Evolutionary conservation across 2,329 filamentous ascomycete species (phyloP), one percentile per base, ranked within the genome.

Genomic region (Cadophora luteo-olivacea): DNA sequence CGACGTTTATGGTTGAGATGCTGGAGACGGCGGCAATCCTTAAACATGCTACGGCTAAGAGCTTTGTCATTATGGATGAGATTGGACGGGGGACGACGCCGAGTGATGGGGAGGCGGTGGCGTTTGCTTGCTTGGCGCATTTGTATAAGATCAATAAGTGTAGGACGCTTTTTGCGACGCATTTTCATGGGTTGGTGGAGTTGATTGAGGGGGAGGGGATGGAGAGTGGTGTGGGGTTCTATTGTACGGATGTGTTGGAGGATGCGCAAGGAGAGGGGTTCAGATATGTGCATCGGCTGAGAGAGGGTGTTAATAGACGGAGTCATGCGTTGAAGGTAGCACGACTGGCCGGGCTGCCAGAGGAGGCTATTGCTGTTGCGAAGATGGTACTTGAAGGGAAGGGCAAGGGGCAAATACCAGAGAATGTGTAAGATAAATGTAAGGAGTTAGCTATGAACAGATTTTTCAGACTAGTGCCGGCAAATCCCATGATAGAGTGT

Each of bases 1-100:
- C 93, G 64, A 99, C 97, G 0, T 99, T 99, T 80, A 98, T 99
- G 96, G 93, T 98, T 0, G 96, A 99, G 82, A 99, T 99, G 96
- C 86, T 97, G 1, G 96, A 99, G 81, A 97, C 96, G 24, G 94
- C 95, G 1, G 86, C 91, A 32, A 99, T 99, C 64, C 85, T 99
- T 64, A 92, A 91, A 69, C 86, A 92, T 73, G 95, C 96, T 0
- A 98, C 95, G 0, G 82, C 89, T 1, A 86, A 91, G 29, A 96
- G 92, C 0, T 97, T 99, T 75, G 95, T 96, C 69, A 95, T 99
- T 79, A 98, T 99, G 95, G 96, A 99, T 79, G 96, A 99, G 82
- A 92, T 99, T 48, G 96, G 96, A 0, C 87, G 96, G 60, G 96
- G 96, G 9, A 99, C 97, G 0, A 97, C 96, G 24, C 94, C 95